Conservation (phyloP, 78 protist species). For the Chrysochromulina tobinii region DNA sequence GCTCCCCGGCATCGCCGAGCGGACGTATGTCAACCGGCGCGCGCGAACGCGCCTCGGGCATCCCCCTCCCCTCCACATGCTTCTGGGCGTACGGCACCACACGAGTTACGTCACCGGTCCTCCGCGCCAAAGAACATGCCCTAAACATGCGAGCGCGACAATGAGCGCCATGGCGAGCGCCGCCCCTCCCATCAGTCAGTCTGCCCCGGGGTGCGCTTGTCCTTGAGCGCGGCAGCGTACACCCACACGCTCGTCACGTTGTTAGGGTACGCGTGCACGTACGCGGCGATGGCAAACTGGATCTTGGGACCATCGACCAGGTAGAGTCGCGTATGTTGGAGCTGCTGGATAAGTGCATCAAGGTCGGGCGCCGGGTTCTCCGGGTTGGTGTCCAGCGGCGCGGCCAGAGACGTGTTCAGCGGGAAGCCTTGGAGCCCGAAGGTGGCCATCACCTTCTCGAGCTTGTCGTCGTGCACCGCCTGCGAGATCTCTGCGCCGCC, state of each 20-base stretch:
- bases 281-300: not conserved
- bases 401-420: not conserved
- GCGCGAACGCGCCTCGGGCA: too few species aligned
- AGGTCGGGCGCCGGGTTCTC: too few species aligned
- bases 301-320: not conserved
- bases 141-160: too few species aligned
- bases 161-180: too few species aligned
- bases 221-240: not conserved
- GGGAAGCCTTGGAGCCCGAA: not conserved
- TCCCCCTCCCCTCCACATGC: too few species aligned
- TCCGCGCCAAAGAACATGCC: too few species aligned
- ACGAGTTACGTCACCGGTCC: too few species aligned
- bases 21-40: too few species aligned
- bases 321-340: not conserved
- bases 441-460: not conserved
- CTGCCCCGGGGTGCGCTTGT: not conserved
- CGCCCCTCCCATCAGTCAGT: too few species aligned
- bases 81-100: too few species aligned
- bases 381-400: too few species aligned
- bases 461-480: not conserved
- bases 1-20: too few species aligned
- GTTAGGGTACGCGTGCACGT: conserved; percentile 18
- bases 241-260: not conserved
- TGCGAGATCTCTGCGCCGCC: not conserved
- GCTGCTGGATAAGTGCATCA: not conserved